Percentiles rank a stretch among this genome's conserved stretches.
phyloP scores from a whole-genome alignment of 805 yeast species.

The Ogataea sp. region DNA sequence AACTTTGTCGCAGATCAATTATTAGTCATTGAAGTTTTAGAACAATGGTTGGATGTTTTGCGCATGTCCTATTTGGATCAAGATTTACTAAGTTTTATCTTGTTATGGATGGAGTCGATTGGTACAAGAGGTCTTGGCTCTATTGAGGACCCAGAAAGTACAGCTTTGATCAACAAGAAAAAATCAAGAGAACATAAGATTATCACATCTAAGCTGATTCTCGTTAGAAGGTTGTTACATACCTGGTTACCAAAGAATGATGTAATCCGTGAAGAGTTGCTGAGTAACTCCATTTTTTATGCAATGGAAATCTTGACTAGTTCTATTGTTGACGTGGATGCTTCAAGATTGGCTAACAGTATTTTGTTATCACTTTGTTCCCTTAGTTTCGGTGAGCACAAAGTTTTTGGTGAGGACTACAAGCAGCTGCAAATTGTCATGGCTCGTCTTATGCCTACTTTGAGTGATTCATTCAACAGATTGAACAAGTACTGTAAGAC shows the following conservation, averaged over 20 bases:
- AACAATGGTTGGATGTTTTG: slow-evolving; percentile 41
- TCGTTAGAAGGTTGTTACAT: slow-evolving; percentile 48
- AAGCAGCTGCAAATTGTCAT: slow-evolving; percentile 36
- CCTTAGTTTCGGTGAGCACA: slow-evolving; percentile 14
- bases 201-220: slow-evolving; percentile 48
- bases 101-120: slow-evolving; percentile 41
- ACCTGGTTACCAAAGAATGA: slow-evolving; percentile 24
- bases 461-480: slow-evolving; percentile 42
- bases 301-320: slow-evolving; percentile 48
- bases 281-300: slow-evolving; percentile 44
- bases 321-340: slow-evolving; percentile 42
- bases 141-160: slow-evolving; percentile 21
- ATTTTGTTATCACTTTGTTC: slow-evolving; percentile 43
- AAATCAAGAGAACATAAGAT: slow-evolving; percentile 47
- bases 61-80: slow-evolving; percentile 29
- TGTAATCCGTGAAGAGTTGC: slow-evolving; percentile 28
- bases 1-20: slow-evolving; percentile 53
- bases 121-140: slow-evolving; percentile 51
- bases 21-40: slow-evolving; percentile 51
- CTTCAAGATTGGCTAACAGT: slow-evolving; percentile 56
- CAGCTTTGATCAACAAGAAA: slow-evolving; percentile 23
- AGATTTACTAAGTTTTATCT: slow-evolving; percentile 33
- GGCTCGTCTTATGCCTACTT: slow-evolving; percentile 44
- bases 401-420: slow-evolving; percentile 18
- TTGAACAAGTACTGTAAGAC: slow-evolving; percentile 42